phyloP scores from a whole-genome alignment of 2,329 filamentous ascomycete species.

The Cladosporium cucumerinum region DNA sequence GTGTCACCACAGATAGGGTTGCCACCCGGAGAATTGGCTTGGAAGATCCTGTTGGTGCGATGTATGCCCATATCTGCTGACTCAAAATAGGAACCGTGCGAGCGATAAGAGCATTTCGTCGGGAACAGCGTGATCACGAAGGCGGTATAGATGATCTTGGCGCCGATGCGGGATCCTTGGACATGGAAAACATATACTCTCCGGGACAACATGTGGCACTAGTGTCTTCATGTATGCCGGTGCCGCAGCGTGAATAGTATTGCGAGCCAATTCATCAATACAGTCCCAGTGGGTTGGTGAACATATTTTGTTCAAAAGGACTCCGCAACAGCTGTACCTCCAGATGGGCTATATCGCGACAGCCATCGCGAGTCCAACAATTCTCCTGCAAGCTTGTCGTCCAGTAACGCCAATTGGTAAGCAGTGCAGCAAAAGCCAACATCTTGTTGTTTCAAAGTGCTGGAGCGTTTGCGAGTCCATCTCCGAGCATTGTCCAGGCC shows the following conservation, averaged over 20 bases:
- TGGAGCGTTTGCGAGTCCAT: background rate
- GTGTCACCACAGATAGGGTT: background rate
- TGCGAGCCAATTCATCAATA: background rate
- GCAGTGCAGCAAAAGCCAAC: background rate
- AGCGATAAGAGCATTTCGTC: background rate
- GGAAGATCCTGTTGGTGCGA: background rate
- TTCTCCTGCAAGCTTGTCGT: background rate
- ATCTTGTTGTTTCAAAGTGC: background rate
- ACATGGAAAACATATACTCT: background rate
- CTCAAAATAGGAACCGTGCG: background rate
- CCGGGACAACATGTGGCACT: background rate
- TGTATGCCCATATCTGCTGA: background rate
- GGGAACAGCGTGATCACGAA: background rate
- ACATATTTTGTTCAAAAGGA: background rate
- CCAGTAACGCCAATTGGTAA: background rate
- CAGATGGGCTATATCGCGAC: background rate
- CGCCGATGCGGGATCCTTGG: background rate
- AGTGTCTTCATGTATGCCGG: background rate
- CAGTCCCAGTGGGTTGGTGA: background rate
- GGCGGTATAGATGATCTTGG: background rate
- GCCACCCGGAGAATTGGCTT: background rate
- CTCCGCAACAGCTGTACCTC: background rate
- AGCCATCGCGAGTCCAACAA: background rate
- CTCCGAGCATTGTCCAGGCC: background rate
- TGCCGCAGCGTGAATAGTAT: background rate